Evolutionary conservation across 2,329 filamentous ascomycete genomes (phyloP), one percentile per base, ranked within the genome.

Genomic region (Diatrype stigma): DNA sequence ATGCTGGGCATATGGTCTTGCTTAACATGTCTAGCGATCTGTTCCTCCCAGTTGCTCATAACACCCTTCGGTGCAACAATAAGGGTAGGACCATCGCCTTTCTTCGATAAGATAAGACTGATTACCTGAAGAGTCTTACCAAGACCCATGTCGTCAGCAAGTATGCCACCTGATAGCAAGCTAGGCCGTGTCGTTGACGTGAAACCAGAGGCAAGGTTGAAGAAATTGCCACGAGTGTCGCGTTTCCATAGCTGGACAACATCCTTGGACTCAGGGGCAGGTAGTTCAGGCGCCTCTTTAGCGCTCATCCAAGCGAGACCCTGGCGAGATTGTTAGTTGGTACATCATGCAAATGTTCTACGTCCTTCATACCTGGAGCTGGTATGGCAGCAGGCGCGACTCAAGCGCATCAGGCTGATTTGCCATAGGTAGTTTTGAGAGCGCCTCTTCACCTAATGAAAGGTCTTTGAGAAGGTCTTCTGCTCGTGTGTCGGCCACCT

Each of bases 141-240:
- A 5, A 96, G 71, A 3, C 91, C 91, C 92, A 96, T 96, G 61
- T 96, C 91, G 66, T 96, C 91, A 2, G 90, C 90, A 8, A 96
- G 77, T 46, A 96, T 91, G 30, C 91, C 91, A 17, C 91, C 91
- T 46, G 84, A 89, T 6, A 89, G 82, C 21, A 96, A 76, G 1
- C 72, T 67, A 0, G 90, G 90, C 1, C 77, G 68, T 2, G 66
- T 67, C 0, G 66, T 67, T 8, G 79, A 83, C 10, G 82, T 79
- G 64, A 85, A 92, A 48, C 85, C 85, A 0, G 84, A 93, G 52
- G 85, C 89, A 56, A 89, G 77, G 67, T 88, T 90, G 51, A 77
- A 79, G 60, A 84, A 89, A 35, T 66, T 67, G 6, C 54, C 23
- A 65, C 64, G 48, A 67, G 70, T 3, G 63, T 73, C 53, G 66